Evolutionary conservation across 1,284 basidiomycete genomes (phyloP), one percentile per base, ranked within the genome.

Genomic region (Heterobasidion annosum): DNA sequence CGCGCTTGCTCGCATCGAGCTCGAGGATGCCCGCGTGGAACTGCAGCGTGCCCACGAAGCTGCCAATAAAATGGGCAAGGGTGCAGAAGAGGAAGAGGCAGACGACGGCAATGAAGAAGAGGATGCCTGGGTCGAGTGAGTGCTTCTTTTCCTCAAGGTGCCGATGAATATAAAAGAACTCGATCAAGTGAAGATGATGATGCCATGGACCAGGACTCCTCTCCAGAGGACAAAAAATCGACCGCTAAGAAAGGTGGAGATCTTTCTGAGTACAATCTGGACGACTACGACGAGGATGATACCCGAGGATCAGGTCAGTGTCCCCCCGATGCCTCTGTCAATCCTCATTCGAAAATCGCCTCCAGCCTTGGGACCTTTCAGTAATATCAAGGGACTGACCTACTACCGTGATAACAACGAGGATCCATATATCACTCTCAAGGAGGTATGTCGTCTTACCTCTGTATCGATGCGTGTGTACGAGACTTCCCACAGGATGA

Each of bases 351-450:
- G 52, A 48, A 54, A 47, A 44, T 25, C 35, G 15, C 48, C n/a
- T 40, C 15, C 58, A 91, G 90, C 80, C 37, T 76, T 82, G 67
- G 95, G 95, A 15, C 90, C 92, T 8, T 98, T 99, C 72, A 93
- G 88, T 69, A 97, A 93, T 66, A 93, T 99, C 71, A 97, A 97
- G 67, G 95, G 96, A 5, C 73, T 99, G 52, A 88, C 89, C 42
- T 97, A 91, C 67, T 95, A 98, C 70, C 84, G 85, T 52, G 84
- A 91, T 64, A 94, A 96, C 66, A 81, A 91, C 55, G 93, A 98
- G 48, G 97, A 99, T 70, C 97, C 97, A 0, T 99, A 96, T 67
- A 91, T 99, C 63, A 99, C 96, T 0, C 72, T 99, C 34, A 94
- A 97, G 77, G 91, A 95, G 66, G 92, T 91, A 61, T 43, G 81